phyloP scores from a whole-genome alignment of 768 basidiomycete genomes.

The Trametes cubensis region DNA sequence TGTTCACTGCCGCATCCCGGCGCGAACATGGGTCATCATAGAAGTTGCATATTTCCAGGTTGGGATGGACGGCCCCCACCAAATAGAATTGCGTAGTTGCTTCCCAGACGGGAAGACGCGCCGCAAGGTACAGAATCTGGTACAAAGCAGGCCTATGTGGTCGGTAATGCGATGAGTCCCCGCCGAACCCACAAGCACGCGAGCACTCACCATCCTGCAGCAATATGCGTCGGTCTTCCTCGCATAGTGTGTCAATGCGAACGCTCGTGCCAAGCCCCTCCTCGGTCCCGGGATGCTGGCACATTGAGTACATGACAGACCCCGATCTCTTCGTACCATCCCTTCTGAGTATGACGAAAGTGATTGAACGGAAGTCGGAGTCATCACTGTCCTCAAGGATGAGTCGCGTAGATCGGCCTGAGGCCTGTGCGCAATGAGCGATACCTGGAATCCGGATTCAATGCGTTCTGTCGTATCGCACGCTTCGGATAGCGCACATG shows the following conservation, averaged over 20 bases:
- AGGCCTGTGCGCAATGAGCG: neutral
- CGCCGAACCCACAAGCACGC: constrained; percentile 6
- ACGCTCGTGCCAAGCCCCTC: neutral
- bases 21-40: no score
- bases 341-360: no score
- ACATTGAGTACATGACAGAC: neutral
- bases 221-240: neutral
- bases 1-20: no score
- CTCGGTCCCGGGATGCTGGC: neutral
- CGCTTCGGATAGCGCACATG: constrained; percentile 14
- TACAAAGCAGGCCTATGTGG: neutral
- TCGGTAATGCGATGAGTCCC: neutral
- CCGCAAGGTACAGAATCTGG: neutral
- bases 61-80: no score
- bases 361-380: neutral
- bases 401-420: neutral
- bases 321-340: neutral
- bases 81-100: no score
- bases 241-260: neutral
- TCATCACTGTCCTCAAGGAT: neutral
- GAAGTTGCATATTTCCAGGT: no score
- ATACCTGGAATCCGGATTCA: neutral
- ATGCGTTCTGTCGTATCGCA: neutral
- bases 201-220: constrained; percentile 8
- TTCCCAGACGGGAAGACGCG: neutral